Evolutionary conservation across 352 stramenopile species (phyloP).

Genomic region (Globisporangium lucens): DNA sequence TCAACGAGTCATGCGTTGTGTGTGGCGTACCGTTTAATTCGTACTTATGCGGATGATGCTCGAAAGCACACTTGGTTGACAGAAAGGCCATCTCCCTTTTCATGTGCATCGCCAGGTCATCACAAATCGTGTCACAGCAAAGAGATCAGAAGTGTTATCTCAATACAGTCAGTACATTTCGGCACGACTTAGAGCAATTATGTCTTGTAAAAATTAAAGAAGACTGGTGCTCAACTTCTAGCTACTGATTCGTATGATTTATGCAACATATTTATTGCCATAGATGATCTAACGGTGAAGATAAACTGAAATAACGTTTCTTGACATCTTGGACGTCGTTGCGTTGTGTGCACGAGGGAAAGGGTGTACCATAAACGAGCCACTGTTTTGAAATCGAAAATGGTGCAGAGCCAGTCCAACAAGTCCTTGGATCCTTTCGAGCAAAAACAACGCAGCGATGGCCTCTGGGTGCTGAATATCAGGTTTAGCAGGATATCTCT

Average conservation of each 20-base stretch:
- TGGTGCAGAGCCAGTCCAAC: neutral
- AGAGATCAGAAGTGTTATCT: neutral
- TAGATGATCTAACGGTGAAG: neutral
- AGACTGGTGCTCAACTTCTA: neutral
- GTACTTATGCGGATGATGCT: neutral
- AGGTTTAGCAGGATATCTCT: neutral
- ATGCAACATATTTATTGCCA: neutral
- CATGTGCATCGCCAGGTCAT: neutral
- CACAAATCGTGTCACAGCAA: neutral
- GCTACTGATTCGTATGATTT: neutral
- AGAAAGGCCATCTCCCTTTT: neutral
- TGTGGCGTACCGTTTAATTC: neutral
- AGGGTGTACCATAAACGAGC: neutral
- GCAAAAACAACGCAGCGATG: neutral
- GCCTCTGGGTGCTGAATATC: neutral
- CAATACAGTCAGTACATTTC: neutral
- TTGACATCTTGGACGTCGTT: neutral
- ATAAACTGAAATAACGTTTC: neutral
- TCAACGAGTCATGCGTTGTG: neutral
- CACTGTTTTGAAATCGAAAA: neutral
- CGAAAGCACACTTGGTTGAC: neutral
- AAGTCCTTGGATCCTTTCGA: neutral
- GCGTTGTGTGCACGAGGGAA: neutral
- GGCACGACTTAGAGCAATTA: neutral
- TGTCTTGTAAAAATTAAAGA: neutral